Base-by-base conservation (phyloP, 805 yeast genomes). In the Myxozyma geophila region DNA sequence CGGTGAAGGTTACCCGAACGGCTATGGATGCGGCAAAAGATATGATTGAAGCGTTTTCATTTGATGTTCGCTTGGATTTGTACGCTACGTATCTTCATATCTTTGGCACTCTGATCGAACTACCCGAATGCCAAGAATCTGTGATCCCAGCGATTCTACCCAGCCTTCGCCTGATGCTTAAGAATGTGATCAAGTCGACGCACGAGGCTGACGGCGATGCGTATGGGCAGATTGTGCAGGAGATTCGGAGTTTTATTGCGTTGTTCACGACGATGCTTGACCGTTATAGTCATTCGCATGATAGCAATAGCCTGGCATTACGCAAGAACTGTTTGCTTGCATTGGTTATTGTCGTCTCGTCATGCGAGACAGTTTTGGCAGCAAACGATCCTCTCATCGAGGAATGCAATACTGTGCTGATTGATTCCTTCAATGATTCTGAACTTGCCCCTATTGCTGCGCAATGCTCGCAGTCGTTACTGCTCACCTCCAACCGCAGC, bases 61-160 rank as follows among this genome's bases (percentile, higher is more conserved):
- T 80, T 33, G 80, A 87, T 19, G 88, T 90, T 52, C 84, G 84
- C 68, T 74, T 79, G 12, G 98, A 93, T 73, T 76, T 93, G 36
- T 85, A 84, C 71, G 82, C 92, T 0, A 87, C 96, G 70, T 70
- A 89, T 46, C 75, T 92, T 28, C 87, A 82, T 70, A 81, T 88
- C 7, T 82, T 88, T 62, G 83, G 79, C 81, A 69, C 78, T 88
- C 56, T 63, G n/a, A 37, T 59, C 19, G 68, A 64, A 60, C 62
- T 49, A 8, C 64, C 62, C 15, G 55, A 48, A 13, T 76, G 78
- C 50, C 79, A 79, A 46, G 76, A 77, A 62, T 73, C 77, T 69
- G 71, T 85, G 8, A 78, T 84, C 13, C 85, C 90, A 0, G 78
- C 81, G 6, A 72, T 86, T 19, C 70, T 86, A 15, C 84, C 86